These are phyloP conservation scores for Phytopythium kandeliae DNA, from an alignment of 352 stramenopile genomes.

Conservation along the genomic window DNA sequence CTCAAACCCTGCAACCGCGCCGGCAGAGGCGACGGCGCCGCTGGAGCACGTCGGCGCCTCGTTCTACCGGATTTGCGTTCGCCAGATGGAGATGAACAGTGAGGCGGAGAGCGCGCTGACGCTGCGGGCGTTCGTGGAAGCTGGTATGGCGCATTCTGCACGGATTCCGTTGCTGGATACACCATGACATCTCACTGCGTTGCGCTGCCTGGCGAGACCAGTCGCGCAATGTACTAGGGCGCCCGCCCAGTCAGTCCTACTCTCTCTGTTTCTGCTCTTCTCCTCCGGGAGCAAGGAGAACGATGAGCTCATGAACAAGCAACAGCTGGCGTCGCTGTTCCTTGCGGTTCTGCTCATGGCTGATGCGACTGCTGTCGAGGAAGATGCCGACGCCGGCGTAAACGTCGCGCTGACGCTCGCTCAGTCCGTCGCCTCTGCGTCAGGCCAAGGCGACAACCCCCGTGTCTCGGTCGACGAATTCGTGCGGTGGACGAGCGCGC, in stretches of 20 bases:
- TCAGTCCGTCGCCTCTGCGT: conserved; percentile 25
- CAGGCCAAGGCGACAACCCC: conserved; percentile 2
- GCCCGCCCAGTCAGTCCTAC: conserved; percentile 53
- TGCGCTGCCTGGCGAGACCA: conserved; percentile 9
- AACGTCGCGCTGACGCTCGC: conserved; percentile 35
- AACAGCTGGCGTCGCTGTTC: conserved; percentile 37
- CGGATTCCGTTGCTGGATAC: neutral
- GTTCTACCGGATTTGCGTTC: conserved; percentile 46
- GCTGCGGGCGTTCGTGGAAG: conserved; percentile 54
- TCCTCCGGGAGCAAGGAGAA: conserved; percentile 7
- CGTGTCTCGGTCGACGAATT: conserved; percentile 40
- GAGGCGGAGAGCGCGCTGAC: conserved; percentile 14
- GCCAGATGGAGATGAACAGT: conserved; percentile 11
- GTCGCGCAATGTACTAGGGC: conserved; percentile 59
- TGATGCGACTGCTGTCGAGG: conserved; percentile 13
- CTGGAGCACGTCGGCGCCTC: conserved; percentile 24
- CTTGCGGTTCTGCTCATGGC: conserved; percentile 54
- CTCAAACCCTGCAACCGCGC: conserved; percentile 16
- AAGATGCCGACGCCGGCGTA: conserved; percentile 24
- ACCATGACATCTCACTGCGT: neutral
- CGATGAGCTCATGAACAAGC: conserved; percentile 33
- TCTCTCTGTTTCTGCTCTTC: conserved; percentile 57
- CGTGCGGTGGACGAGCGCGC: conserved; percentile 42
- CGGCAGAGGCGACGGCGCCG: conserved; percentile 18
- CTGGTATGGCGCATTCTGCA: conserved; percentile 21